Evolutionary conservation across 2,329 filamentous ascomycete species (phyloP).

Genomic region (Colletotrichum chrysophilum): DNA sequence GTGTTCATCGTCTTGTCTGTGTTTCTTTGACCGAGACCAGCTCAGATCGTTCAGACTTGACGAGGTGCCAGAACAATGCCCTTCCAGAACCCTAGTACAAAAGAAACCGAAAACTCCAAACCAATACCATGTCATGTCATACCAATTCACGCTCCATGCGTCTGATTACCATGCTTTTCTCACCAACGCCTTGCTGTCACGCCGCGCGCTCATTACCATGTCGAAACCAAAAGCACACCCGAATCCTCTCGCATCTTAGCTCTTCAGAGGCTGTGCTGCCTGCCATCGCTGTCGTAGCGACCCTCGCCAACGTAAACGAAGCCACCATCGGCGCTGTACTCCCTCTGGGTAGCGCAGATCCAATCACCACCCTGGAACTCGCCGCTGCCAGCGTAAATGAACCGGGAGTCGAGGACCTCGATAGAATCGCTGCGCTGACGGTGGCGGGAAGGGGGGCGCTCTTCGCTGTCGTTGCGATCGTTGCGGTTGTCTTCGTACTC

Average conservation of each 20-base stretch:
- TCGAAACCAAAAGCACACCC: fast-evolving
- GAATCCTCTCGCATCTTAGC: background rate
- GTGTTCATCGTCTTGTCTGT: background rate
- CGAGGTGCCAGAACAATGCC: background rate
- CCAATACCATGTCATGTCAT: background rate
- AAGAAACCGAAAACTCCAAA: background rate
- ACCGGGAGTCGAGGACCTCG: background rate
- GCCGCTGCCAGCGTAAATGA: background rate
- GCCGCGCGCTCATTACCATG: background rate
- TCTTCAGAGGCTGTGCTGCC: background rate
- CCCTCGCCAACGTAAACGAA: background rate
- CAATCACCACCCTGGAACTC: background rate
- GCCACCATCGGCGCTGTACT: background rate
- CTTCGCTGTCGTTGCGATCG: background rate
- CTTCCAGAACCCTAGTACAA: background rate
- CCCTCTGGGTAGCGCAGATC: background rate
- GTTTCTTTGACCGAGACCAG: background rate
- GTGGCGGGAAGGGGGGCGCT: fast-evolving
- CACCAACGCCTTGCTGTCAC: background rate
- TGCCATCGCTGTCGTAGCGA: background rate
- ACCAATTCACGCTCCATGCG: background rate
- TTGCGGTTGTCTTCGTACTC: background rate
- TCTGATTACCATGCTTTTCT: background rate
- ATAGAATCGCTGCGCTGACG: background rate
- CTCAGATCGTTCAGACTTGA: background rate